Conservation (phyloP, 73 alveolate genomes). For the Halteria grandinella region DNA sequence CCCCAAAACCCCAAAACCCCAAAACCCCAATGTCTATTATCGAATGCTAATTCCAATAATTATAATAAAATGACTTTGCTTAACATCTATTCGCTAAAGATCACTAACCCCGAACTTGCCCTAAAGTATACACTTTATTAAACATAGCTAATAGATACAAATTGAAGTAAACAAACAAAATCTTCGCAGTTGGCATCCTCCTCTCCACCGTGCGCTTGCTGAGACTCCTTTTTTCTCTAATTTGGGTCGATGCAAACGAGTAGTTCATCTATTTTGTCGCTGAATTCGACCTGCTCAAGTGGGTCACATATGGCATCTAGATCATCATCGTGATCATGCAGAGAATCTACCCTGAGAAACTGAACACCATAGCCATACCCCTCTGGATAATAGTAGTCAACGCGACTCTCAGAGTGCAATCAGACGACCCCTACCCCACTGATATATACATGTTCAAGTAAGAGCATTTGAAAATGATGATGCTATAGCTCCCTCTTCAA, state of each 20-base stretch:
- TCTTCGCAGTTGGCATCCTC: not conserved
- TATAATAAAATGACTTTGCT: no score
- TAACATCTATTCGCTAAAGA: no score
- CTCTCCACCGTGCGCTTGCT: conserved; percentile 3
- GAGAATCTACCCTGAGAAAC: conserved; percentile 10
- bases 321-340: not conserved
- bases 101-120: no score
- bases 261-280: conserved; percentile 18
- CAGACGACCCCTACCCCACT: conserved; percentile 8
- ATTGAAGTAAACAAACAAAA: not conserved
- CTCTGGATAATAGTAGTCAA: conserved; percentile 15
- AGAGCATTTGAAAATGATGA: no score
- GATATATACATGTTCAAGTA: conserved; percentile 32
- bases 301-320: conserved; percentile 17
- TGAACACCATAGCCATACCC: conserved; percentile 8
- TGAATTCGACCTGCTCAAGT: not conserved
- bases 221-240: conserved; percentile 5
- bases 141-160: no score
- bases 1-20: no score
- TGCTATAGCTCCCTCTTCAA: no score
- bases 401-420: conserved; percentile 9
- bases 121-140: no score
- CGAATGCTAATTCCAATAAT: no score
- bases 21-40: no score
- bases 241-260: conserved; percentile 5